Evolutionary conservation across 176 grass and related monocot species (phyloP), one percentile per base, ranked within the genome.

Genomic region (Cenchrus fungigraminus): DNA sequence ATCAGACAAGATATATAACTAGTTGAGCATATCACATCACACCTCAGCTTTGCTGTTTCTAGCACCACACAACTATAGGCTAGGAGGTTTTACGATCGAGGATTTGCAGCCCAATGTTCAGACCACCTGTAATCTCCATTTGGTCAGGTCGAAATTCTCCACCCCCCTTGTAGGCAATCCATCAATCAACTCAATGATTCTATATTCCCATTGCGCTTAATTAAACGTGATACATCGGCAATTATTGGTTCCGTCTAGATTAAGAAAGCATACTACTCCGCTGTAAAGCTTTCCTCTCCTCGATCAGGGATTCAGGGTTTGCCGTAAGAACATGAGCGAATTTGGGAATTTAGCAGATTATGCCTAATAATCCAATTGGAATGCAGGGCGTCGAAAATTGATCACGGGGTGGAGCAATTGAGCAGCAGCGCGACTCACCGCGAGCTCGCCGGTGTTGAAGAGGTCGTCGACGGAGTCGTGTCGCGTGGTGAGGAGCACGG

Each of bases 361-460:
- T 32, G 58, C 22, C 17, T 17, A 68, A 61, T 40, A 60, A 61
- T 67, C 61, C 45, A 50, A 50, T 12, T 12, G 49, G 19, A 22
- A 3, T 29, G 11, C 28, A 46, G 25, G 5, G 46, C 15, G 61
- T 43, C 12, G 8, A 16, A 22, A 22, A 42, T 31, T 28, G 28
- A 54, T 7, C 12, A 66, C 8, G 6, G 32, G 58, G 0, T 11
- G 1, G 61, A 43, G 62, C 56, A 71, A 72, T 81, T 3, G 16
- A 45, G 13, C 9, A 3, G 43, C 0, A 4, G 4, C 1, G 6
- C 8, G 5, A 71, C 87, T 92, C 65, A 98, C 93, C 69, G 91
- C 93, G 40, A 95, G 91, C 80, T 98, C 96, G 22, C 93, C 81
- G 43, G 93, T 98, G 83, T 98, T 93, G 64, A 98, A 83, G 32